Evolutionary conservation across 371 early-diverging fungal species (phyloP), one percentile per base, ranked within the genome.

Genomic region (Apophysomyces elegans): DNA sequence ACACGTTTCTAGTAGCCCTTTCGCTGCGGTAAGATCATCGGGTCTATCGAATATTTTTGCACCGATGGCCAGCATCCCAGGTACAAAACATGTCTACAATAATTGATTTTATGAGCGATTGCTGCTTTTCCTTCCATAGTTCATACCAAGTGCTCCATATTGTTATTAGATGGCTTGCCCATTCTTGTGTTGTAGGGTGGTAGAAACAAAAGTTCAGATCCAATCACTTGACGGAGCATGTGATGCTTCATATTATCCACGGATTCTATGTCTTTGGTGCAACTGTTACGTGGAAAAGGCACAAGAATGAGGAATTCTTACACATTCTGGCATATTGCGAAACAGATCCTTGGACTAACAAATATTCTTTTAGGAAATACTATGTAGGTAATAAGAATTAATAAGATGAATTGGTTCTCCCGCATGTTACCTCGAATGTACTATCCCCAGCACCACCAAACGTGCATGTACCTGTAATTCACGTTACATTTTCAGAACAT

Each of bases 341-440:
- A 47, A 67, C 72, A 59, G 64, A 73, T 66, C 83, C 90, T 69
- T 86, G 83, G 21, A 79, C 67, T 26, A 84, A 62, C 8, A 93
- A 59, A 76, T 88, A 90, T 50, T 90, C 79, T 69, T 94, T 92
- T 14, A 93, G 73, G 62, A 91, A 80, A 66, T 93, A 94, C 85
- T 93, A 74, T 50, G 16, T 11, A 26, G 32, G 32, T 21, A 21
- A 21, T 32, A 6, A 38, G 11, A 11, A 47, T 12, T 39, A 50
- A 37, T n/a, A 43, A 16, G 35, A 41, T 38, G 12, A 56, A 61
- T 26, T 45, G 5, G 36, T 63, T 45, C 21, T 26, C 39, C 38
- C 9, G 11, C 57, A 0, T 45, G 12, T 38, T 72, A 79, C 86
- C 78, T 87, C 87, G 56, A 81, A 87, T 7, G 69, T 71, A 54